These are phyloP conservation scores for Omphalea diandra DNA, from an alignment of 441 rosid genomes.

Conservation along the genomic window DNA sequence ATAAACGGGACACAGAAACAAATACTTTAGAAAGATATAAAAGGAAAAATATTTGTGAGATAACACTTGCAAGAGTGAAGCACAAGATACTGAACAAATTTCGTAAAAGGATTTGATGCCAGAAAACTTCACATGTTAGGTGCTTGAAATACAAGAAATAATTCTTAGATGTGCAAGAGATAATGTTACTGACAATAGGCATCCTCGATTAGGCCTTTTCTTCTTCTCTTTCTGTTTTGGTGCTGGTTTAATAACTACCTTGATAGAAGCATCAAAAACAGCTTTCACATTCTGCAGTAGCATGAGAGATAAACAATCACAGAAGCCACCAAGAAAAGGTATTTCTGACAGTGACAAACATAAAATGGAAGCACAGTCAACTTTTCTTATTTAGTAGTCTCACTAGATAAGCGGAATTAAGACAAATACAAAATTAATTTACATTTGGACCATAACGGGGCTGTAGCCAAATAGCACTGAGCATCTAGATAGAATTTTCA, in stretches of 20 bases:
- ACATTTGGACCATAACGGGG: background rate
- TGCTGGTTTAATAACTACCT: conserved; percentile 81
- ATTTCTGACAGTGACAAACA: background rate
- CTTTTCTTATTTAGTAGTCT: background rate
- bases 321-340: conserved; percentile 5
- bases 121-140: background rate
- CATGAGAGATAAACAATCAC: conserved; percentile 10
- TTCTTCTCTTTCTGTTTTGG: conserved; percentile 75
- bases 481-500: conserved; percentile 7
- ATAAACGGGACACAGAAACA: background rate
- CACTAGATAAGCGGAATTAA: too few relatives aligned
- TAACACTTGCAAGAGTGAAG: background rate
- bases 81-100: background rate
- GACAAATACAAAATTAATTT: too few relatives aligned
- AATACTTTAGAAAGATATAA: background rate
- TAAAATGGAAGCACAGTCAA: background rate
- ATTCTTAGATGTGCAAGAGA: conserved; percentile 11
- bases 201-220: conserved; percentile 65
- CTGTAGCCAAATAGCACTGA: background rate
- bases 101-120: background rate
- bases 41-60: conserved; percentile 1
- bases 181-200: conserved; percentile 64
- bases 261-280: conserved; percentile 93
- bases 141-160: background rate
- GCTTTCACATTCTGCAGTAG: conserved; percentile 86